These are phyloP conservation scores for Pochonia chlamydosporia DNA, from an alignment of 2,329 filamentous ascomycete genomes.

Conservation along the genomic window DNA sequence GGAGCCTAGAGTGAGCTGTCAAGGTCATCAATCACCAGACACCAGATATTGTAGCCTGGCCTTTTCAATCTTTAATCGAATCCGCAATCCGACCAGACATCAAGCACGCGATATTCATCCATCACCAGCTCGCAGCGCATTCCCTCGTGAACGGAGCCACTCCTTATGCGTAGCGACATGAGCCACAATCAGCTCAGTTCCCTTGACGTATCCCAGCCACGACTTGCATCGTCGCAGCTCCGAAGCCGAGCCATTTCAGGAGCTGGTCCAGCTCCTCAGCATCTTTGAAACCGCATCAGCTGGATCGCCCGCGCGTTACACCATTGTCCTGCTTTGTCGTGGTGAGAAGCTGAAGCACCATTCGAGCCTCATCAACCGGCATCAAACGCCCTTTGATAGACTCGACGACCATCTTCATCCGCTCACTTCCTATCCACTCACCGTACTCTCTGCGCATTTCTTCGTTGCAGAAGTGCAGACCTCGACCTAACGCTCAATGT, in stretches of 20 bases:
- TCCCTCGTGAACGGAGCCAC: too few species aligned
- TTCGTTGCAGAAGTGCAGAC: slow-evolving; percentile 15
- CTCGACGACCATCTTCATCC: too few species aligned
- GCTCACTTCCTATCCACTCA: neutral
- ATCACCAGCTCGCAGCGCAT: neutral
- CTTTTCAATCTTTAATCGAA: too few species aligned
- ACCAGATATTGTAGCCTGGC: too few species aligned
- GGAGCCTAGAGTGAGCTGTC: too few species aligned
- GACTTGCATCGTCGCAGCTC: neutral
- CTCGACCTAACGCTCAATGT: slow-evolving; percentile 25
- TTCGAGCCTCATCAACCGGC: too few species aligned
- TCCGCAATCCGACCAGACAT: too few species aligned
- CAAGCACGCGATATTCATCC: neutral
- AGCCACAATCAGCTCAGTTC: neutral
- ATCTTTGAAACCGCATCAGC: neutral
- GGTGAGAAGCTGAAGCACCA: neutral
- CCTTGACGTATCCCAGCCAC: neutral
- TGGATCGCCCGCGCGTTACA: neutral
- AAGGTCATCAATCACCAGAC: too few species aligned
- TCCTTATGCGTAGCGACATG: neutral
- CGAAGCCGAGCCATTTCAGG: neutral
- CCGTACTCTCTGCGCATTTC: too few species aligned
- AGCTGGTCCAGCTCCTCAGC: neutral
- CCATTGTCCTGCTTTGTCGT: neutral
- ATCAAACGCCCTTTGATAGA: too few species aligned